Evolutionary conservation across 208 protist genomes (phyloP).

Genomic region (Blastocrithidia nonstop): DNA sequence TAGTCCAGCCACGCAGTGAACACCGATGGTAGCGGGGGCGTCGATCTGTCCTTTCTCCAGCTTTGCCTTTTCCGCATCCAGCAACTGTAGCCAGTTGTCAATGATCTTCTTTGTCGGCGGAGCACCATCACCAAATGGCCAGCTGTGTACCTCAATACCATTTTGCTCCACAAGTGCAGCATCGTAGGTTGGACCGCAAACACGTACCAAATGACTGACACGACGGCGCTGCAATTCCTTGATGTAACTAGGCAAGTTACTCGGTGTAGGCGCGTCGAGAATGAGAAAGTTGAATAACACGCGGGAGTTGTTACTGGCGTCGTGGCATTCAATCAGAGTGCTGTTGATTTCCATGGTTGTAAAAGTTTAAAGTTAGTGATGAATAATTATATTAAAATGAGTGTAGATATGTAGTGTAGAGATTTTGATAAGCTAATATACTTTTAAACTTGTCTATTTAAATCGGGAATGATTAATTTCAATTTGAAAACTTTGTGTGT

Average conservation of each 20-base stretch:
- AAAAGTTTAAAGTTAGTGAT: slow-evolving; percentile 1
- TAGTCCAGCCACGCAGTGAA: slow-evolving; percentile 88
- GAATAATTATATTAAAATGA: not conserved
- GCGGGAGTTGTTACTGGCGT: slow-evolving; percentile 16
- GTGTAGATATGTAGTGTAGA: not conserved
- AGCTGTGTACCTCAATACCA: slow-evolving; percentile 72
- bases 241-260: slow-evolving; percentile 83
- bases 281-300: slow-evolving; percentile 73
- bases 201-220: slow-evolving; percentile 71
- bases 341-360: slow-evolving; percentile 68
- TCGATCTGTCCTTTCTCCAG: slow-evolving; percentile 5
- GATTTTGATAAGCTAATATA: too few relatives aligned
- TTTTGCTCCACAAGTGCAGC: slow-evolving; percentile 31
- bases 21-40: slow-evolving; percentile 39
- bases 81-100: slow-evolving; percentile 63
- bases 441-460: too few relatives aligned
- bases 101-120: slow-evolving; percentile 67
- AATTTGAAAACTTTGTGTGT: too few relatives aligned
- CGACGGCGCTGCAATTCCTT: slow-evolving; percentile 65
- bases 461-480: too few relatives aligned
- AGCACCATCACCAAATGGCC: slow-evolving; percentile 85
- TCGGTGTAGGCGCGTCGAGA: slow-evolving; percentile 68
- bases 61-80: slow-evolving; percentile 37
- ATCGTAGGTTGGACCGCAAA: slow-evolving; percentile 80
- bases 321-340: slow-evolving; percentile 62